Percentiles rank a stretch among this genome's conserved stretches.
These are phyloP conservation scores for Dactylellina sp. DNA, from an alignment of 2,329 filamentous ascomycete genomes.

Conservation along the genomic window DNA sequence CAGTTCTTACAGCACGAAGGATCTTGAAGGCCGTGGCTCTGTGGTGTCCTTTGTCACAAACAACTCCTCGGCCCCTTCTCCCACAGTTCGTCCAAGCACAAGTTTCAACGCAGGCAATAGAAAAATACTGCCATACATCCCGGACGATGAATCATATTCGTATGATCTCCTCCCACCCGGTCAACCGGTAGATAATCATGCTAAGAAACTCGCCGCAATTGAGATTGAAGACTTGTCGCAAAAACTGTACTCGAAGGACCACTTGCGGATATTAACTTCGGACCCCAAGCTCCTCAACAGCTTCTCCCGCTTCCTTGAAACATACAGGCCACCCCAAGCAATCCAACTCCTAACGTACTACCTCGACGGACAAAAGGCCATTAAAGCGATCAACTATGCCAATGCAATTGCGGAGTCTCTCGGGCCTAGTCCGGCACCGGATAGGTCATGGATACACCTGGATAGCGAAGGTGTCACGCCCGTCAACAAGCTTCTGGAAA, in stretches of 20 bases:
- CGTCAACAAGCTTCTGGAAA: constrained; percentile 71
- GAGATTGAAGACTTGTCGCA: constrained; percentile 73
- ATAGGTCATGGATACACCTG: constrained; percentile 69
- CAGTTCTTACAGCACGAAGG: constrained; percentile 33
- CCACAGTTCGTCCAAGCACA: constrained; percentile 3
- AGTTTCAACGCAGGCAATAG: constrained; percentile 1
- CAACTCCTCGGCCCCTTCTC: constrained; percentile 38
- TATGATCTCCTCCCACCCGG: constrained; percentile 58
- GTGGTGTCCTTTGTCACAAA: constrained; percentile 44
- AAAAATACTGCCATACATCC: constrained; percentile 48
- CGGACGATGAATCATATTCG: constrained; percentile 48
- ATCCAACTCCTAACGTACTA: constrained; percentile 77
- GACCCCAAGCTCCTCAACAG: constrained; percentile 73
- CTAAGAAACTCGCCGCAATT: constrained; percentile 4
- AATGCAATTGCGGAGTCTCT: constrained; percentile 74
- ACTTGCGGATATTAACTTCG: constrained; percentile 74
- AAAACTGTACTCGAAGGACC: constrained; percentile 74
- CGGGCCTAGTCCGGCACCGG: constrained; percentile 65
- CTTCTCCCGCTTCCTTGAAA: constrained; percentile 76
- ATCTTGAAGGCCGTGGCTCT: constrained; percentile 31
- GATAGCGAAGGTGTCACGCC: constrained; percentile 68
- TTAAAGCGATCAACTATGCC: constrained; percentile 77
- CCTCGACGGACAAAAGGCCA: constrained; percentile 76
- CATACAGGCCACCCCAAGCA: constrained; percentile 70
- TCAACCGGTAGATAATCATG: constrained; percentile 38